phyloP scores from a whole-genome alignment of 148 eudicot genomes.

The Limonium bicolor region DNA sequence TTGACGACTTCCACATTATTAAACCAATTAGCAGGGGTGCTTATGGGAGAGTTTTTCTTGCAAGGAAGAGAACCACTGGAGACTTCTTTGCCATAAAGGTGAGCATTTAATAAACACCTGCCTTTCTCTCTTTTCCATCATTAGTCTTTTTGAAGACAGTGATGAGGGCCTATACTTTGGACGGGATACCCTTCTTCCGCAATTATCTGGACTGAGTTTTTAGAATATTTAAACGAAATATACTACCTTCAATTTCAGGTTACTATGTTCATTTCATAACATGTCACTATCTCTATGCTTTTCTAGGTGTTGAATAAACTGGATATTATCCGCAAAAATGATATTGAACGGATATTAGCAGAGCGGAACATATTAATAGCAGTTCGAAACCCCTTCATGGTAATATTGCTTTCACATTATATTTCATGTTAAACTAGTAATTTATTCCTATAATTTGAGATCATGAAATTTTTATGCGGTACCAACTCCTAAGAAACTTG shows the following conservation, averaged over 20 bases:
- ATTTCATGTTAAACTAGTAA: too few relatives aligned
- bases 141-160: too few relatives aligned
- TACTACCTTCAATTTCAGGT: too few relatives aligned
- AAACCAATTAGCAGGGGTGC: slow-evolving; percentile 72
- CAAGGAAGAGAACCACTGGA: slow-evolving; percentile 54
- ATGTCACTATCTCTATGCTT: slow-evolving; percentile 1
- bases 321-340: slow-evolving; percentile 53
- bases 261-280: not conserved
- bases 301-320: slow-evolving; percentile 48
- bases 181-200: too few relatives aligned
- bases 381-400: slow-evolving; percentile 61
- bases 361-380: slow-evolving; percentile 62
- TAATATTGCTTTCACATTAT: too few relatives aligned
- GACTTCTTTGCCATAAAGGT: slow-evolving; percentile 78
- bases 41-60: slow-evolving; percentile 59
- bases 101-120: not conserved
- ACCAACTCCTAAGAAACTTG: too few relatives aligned
- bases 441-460: too few relatives aligned
- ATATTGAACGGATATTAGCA: slow-evolving; percentile 52
- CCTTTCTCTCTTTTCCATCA: not conserved
- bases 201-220: too few relatives aligned
- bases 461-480: too few relatives aligned
- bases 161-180: too few relatives aligned
- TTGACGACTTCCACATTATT: slow-evolving; percentile 62
- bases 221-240: too few relatives aligned